A percentile compares a stretch with the other conserved stretches of the same genome.
Conservation (phyloP, 345 rosid genomes). For the Eucalyptus polyanthemos region DNA sequence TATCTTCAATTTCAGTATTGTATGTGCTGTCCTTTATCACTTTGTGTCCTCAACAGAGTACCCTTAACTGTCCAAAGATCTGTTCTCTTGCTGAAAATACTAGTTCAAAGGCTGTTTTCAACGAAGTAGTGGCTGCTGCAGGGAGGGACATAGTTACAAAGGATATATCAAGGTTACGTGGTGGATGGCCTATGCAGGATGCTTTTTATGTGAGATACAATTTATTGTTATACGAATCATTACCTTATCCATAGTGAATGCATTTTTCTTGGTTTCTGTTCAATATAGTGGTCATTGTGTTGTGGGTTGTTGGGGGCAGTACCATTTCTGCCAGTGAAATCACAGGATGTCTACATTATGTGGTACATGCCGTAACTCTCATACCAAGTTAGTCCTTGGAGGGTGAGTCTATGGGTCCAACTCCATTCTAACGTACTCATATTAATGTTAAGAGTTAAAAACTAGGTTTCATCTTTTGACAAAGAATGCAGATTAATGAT, state of each 20-base stretch:
- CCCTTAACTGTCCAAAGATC: constrained; percentile 54
- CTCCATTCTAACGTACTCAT: not conserved
- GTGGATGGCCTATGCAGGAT: constrained; percentile 99
- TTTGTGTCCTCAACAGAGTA: not conserved
- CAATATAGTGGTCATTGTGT: not conserved
- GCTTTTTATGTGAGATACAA: constrained; percentile 64
- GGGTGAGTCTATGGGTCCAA: not conserved
- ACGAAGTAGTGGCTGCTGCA: constrained; percentile 77
- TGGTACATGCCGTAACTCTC: not conserved
- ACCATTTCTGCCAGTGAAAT: not conserved
- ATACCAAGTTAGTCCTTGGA: not conserved
- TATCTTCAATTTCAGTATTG: not conserved
- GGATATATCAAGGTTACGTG: constrained; percentile 93
- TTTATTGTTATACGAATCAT: not conserved
- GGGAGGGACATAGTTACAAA: constrained; percentile 86
- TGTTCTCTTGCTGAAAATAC: constrained; percentile 82
- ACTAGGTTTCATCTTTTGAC: not conserved
- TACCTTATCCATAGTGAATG: not conserved
- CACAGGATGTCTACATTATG: not conserved
- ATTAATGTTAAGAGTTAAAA: not conserved
- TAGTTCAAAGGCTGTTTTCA: constrained; percentile 55
- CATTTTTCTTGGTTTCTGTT: not conserved
- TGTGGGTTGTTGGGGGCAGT: not conserved
- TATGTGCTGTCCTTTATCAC: not conserved
- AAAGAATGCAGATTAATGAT: not conserved